Percentiles rank a stretch among this genome's conserved stretches.
phyloP scores from a whole-genome alignment of 169 alveolate genomes.

The Toxoplasma gondii region DNA sequence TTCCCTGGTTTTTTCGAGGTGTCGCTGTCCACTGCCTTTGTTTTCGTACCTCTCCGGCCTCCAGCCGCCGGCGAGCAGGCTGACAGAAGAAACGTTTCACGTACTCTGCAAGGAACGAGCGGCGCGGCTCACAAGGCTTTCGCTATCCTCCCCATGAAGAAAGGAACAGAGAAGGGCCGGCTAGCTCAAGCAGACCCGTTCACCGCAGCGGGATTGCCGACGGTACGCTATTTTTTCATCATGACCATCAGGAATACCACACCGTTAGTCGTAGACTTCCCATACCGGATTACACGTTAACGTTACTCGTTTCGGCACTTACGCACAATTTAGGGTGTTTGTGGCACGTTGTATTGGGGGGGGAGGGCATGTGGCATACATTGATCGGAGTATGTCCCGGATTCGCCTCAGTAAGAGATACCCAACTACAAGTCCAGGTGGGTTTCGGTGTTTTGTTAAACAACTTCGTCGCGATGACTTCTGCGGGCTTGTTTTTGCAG shows the following conservation, averaged over 20 bases:
- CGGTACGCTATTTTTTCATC: not conserved
- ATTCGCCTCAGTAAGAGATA: too few species aligned
- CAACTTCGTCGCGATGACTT: not conserved
- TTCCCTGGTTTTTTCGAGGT: not conserved
- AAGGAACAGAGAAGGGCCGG: not conserved
- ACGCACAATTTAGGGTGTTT: too few species aligned
- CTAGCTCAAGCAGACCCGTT: not conserved
- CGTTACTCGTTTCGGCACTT: too few species aligned
- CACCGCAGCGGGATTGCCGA: not conserved
- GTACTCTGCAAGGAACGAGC: conserved; percentile 1
- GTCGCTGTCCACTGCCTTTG: not conserved
- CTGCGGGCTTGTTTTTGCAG: not conserved
- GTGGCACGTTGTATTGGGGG: too few species aligned
- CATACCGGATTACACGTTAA: too few species aligned
- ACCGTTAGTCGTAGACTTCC: too few species aligned
- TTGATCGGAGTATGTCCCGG: too few species aligned
- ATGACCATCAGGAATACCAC: too few species aligned
- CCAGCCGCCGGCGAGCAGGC: not conserved
- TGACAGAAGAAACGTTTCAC: not conserved
- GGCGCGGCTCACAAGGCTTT: conserved; percentile 17
- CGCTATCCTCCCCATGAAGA: not conserved
- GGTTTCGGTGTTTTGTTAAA: too few species aligned
- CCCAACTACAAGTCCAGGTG: too few species aligned
- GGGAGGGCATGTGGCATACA: too few species aligned
- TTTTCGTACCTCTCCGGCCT: not conserved